A percentile compares a stretch with the other conserved stretches of the same genome.
Evolutionary conservation across 2,329 filamentous ascomycete genomes (phyloP).

Genomic region (Colletotrichum sp.): DNA sequence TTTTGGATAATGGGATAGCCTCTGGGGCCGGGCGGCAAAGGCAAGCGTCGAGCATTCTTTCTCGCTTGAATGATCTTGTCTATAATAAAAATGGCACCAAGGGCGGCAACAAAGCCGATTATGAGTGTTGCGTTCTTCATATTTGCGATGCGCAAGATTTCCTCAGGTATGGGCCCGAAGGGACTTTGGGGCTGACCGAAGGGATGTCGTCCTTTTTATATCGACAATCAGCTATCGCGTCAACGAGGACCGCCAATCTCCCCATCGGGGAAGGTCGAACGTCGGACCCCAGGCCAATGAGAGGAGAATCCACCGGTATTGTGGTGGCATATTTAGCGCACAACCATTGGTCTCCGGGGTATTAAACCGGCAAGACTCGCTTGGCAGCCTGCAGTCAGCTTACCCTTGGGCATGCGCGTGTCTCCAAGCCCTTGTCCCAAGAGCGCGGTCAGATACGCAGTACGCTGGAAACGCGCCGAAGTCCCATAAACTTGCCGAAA

Average conservation of each 20-base stretch:
- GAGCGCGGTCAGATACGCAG: background rate
- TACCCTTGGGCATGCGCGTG: background rate
- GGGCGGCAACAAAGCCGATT: background rate
- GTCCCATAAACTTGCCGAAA: background rate
- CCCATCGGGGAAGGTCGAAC: background rate
- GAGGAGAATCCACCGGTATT: background rate
- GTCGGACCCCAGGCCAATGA: background rate
- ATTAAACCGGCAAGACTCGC: background rate
- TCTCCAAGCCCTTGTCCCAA: background rate
- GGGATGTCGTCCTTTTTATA: background rate
- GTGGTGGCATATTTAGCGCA: background rate
- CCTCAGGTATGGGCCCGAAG: background rate
- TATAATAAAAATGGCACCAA: background rate
- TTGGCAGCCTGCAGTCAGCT: background rate
- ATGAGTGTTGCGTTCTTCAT: background rate
- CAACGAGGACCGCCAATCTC: background rate
- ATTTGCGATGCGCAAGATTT: background rate
- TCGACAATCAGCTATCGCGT: background rate
- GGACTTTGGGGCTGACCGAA: background rate
- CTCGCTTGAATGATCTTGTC: background rate
- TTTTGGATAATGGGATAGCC: conserved; percentile 49
- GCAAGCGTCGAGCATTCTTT: background rate
- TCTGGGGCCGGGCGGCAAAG: conserved; percentile 28
- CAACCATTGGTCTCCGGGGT: background rate
- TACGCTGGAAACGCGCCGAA: background rate